Evolutionary conservation across 257 asterid genomes (phyloP), one percentile per base, ranked within the genome.

Genomic region (Solanum habrochaites): DNA sequence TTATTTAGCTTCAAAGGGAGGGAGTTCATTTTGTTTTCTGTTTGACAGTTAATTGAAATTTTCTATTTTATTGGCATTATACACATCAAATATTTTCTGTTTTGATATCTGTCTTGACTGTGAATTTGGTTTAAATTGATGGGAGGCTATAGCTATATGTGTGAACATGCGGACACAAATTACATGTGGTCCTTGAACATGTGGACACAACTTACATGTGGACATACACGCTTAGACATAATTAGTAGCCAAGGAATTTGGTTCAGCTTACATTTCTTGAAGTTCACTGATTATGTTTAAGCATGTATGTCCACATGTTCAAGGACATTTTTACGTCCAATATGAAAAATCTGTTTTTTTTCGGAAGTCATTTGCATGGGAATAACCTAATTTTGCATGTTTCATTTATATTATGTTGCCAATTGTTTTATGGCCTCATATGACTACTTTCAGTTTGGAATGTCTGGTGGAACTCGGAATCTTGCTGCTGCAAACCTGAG

Each of bases 401-500:
- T 18, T 47, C 25, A 16, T 47, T 80, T 45, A 6, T 47, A 45
- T 4, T 25, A 47, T 47, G 67, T 80, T 80, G 64, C 16, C 85
- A 47, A 29, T 80, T 80, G 67, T 47, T 47, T 47, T 87, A 45
- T 85, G 39, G 47, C 37, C 49, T 70, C 40, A 69, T 74, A 82
- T 66, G 86, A 75, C 85, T 91, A 86, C 83, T 91, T 90, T 85
- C 98, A 96, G 99, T 92, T 80, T 88, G 98, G 95, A 89, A 90
- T 96, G 60, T 85, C 96, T 86, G 95, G 94, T 80, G 94, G 93
- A 91, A 93, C 87, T 83, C 93, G 99, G 88, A 88, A 90, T 88
- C 94, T 96, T 82, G 91, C 98, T 88, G 81, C 98, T 85, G 97
- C 93, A 86, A 96, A 88, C 85, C 91, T 94, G 88, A 92, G 93